phyloP scores from a whole-genome alignment of 164 flowering plant species.

The Tinospora cordifolia region DNA sequence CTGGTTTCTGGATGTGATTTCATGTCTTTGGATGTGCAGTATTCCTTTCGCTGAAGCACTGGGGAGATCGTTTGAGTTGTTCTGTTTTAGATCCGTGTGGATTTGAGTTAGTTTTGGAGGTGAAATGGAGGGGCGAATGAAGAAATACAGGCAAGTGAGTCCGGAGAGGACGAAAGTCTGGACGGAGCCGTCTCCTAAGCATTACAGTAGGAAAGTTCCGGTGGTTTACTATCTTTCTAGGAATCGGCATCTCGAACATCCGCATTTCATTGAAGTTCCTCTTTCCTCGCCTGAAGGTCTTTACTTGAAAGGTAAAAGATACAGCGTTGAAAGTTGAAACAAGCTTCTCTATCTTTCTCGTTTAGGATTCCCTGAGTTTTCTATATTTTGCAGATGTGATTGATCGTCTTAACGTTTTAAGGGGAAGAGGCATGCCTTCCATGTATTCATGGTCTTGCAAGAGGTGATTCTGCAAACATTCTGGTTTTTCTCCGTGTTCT shows the following conservation, averaged over 20 bases:
- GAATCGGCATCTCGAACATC: conserved; percentile 90
- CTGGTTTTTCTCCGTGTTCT: not conserved
- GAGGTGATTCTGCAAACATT: conserved; percentile 42
- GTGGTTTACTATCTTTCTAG: conserved; percentile 85
- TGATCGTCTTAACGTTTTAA: conserved; percentile 60
- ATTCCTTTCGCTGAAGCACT: not conserved
- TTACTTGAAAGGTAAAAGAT: conserved; percentile 62
- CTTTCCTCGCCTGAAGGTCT: conserved; percentile 73
- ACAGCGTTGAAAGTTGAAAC: not conserved
- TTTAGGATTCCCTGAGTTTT: conserved; percentile 5
- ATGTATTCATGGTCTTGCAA: conserved; percentile 95
- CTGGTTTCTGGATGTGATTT: not conserved
- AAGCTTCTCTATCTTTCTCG: not conserved
- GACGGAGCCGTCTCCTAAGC: conserved; percentile 73
- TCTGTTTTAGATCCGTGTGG: conserved; percentile 10
- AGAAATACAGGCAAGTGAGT: conserved; percentile 56
- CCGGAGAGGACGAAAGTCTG: conserved; percentile 81
- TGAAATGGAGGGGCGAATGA: conserved; percentile 68
- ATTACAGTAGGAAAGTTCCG: conserved; percentile 51
- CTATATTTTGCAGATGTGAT: conserved; percentile 58
- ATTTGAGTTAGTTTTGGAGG: conserved; percentile 8
- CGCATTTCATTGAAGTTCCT: conserved; percentile 89
- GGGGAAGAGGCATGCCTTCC: conserved; percentile 91
- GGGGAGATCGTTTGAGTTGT: not conserved
- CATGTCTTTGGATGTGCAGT: not conserved